A percentile compares a stretch with the other conserved stretches of the same genome.
Evolutionary conservation across 345 rosid species (phyloP).

Genomic region (Leavenworthia alabamica): DNA sequence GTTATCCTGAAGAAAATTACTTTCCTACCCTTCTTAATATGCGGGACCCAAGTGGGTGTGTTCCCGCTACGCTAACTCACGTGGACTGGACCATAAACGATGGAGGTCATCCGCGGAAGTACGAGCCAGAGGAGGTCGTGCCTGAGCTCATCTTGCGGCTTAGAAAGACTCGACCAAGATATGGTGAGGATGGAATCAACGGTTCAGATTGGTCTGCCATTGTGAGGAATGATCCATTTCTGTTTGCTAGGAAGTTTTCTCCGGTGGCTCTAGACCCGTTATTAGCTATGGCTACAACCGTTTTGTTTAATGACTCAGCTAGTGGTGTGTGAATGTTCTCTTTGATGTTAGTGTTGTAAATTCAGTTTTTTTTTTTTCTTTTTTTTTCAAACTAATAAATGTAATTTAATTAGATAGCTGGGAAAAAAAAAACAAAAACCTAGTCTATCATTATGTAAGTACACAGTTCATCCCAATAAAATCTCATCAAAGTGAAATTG

Average conservation of each 20-base stretch:
- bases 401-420: conserved; percentile 26
- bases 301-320: conserved; percentile 48
- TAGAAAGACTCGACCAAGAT: conserved; percentile 42
- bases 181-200: conserved; percentile 43
- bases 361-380: background rate
- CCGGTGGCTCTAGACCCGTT: conserved; percentile 32
- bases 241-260: conserved; percentile 68
- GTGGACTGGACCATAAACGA: conserved; percentile 55
- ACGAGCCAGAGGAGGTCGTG: conserved; percentile 42
- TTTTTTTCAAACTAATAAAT: background rate
- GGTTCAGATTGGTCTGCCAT: conserved; percentile 34
- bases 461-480: background rate
- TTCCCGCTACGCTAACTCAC: conserved; percentile 67
- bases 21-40: conserved; percentile 65
- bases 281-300: conserved; percentile 42
- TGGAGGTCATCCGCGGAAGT: conserved; percentile 68
- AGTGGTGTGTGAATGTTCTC: background rate
- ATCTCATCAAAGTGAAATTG: background rate
- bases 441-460: conserved; percentile 17
- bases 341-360: conserved; percentile 33
- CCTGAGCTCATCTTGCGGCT: conserved; percentile 40
- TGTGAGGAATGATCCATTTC: conserved; percentile 41
- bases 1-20: conserved; percentile 73
- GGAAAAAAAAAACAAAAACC: conserved; percentile 32
- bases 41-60: conserved; percentile 49